Conservation (phyloP, 163 green algal species). For the Scenedesmus sp. region DNA sequence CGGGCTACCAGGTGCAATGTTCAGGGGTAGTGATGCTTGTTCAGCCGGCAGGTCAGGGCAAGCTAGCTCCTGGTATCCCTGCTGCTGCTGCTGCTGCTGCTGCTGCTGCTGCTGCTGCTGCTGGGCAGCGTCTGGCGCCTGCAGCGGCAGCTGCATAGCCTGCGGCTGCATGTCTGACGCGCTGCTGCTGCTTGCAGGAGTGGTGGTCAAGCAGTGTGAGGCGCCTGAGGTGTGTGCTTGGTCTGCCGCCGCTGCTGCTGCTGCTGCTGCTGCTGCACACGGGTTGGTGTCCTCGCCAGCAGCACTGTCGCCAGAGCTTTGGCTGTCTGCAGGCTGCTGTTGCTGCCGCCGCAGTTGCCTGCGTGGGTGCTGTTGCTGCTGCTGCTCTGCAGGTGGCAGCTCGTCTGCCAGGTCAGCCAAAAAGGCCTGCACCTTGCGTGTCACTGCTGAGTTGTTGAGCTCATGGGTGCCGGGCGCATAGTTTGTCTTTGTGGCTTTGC, state of each 20-base stretch:
- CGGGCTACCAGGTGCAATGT: neutral
- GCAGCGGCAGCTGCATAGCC: neutral
- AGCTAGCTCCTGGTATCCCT: neutral
- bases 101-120: slow-evolving; percentile 24
- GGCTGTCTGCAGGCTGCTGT: neutral
- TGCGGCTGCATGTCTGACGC: neutral
- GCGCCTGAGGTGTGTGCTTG: neutral
- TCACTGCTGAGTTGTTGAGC: neutral
- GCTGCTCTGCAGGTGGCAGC: neutral
- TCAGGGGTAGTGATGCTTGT: neutral
- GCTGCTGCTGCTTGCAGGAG: neutral
- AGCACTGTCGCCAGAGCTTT: neutral
- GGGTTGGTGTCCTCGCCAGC: neutral
- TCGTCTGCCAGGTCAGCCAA: neutral
- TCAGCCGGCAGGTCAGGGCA: too few relatives aligned
- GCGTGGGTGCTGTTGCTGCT: neutral
- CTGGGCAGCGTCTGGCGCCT: neutral
- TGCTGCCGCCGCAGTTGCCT: neutral
- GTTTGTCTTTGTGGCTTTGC: slow-evolving; percentile 1
- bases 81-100: neutral
- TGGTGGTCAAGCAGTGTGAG: neutral
- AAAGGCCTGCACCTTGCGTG: neutral
- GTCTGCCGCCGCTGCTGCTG: neutral
- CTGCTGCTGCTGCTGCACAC: neutral
- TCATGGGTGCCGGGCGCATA: neutral